Base-by-base conservation (phyloP, 1,284 basidiomycete species). In the Cryptococcus sp. region DNA sequence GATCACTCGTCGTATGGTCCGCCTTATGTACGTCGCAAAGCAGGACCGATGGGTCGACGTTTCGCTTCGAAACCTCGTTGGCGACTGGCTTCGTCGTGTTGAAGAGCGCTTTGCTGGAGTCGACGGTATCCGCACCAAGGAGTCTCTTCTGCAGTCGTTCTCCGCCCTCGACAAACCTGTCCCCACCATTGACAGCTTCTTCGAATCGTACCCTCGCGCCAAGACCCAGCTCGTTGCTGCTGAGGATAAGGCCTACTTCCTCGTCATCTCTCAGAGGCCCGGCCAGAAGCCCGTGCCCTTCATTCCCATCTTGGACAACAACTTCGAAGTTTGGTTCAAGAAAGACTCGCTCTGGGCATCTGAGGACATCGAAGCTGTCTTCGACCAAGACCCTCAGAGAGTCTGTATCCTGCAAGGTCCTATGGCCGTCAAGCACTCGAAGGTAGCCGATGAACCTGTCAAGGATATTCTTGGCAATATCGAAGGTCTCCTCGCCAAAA, bases 331-430 rank as follows among this genome's bases (percentile, higher is more conserved):
- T 56, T 97, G 94, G 93, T 97, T 97, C 83, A 97, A 97, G 85
- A 96, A 96, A 90, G 94, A 97, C 78, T 97, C 94, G 17, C 86
- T 98, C 6, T 98, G 95, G 95, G 91, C 92, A 47, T 89, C 93
- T 6, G 96, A 99, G 79, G 95, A 99, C 76, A 93, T 99, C 68
- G 95, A 99, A 66, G 95, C 93, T 16, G 93, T 99, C 44, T 94
- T 98, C 70, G 96, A 97, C 79, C 93, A 94, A 80, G 94, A 97
- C 78, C 91, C 95, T 35, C 91, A 99, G 80, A 89, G 96, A 68
- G 94, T 99, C 41, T 96, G 93, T 76, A 96, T 99, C 71, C 85
- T 99, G 51, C 94, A 97, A 80, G 95, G 96, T 31, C 95, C 96
- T 13, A 89, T 99, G 54, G 94, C 95, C 2, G 92, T 87, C 63